Percentiles rank a stretch among this genome's conserved stretches.
Evolutionary conservation across 108 stramenopile species (phyloP).

Genomic region (Cyclotella sp.): DNA sequence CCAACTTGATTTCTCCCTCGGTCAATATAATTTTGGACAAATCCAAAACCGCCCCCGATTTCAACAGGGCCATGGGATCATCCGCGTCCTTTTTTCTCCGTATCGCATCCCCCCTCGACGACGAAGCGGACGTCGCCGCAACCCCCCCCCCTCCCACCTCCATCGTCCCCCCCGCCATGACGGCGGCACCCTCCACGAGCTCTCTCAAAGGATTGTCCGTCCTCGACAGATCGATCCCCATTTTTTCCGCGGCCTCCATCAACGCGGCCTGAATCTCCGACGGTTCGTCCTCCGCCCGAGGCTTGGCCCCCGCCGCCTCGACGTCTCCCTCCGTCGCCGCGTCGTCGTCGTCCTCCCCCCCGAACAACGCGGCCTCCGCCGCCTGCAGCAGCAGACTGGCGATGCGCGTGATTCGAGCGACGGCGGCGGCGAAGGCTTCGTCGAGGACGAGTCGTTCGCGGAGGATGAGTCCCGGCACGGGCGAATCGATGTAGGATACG

Average conservation of each 20-base stretch:
- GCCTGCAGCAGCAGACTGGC: conserved; percentile 73
- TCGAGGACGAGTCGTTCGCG: conserved; percentile 58
- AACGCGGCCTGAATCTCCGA: conserved; percentile 69
- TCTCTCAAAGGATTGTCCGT: conserved; percentile 46
- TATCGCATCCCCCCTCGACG: conserved; percentile 16
- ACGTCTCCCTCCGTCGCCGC: not conserved
- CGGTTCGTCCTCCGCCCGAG: conserved; percentile 52
- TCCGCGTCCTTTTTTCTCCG: conserved; percentile 55
- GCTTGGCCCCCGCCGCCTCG: conserved; percentile 46
- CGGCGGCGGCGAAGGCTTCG: conserved; percentile 37
- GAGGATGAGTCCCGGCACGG: conserved; percentile 75
- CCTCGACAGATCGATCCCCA: conserved; percentile 40
- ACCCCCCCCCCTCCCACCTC: not conserved
- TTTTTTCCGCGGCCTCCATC: conserved; percentile 43
- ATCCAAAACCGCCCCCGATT: conserved; percentile 74
- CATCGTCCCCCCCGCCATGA: not conserved
- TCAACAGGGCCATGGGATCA: conserved; percentile 71
- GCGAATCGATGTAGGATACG: conserved; percentile 72
- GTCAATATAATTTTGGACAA: conserved; percentile 72
- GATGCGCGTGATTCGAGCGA: conserved; percentile 72
- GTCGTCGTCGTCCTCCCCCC: not conserved
- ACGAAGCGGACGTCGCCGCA: not conserved
- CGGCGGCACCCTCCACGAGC: conserved; percentile 30
- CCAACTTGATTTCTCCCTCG: conserved; percentile 64
- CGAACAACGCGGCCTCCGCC: conserved; percentile 63